These are phyloP conservation scores for Miscanthus lutarioriparius DNA, from an alignment of 176 grass and related monocot species.

Conservation along the genomic window DNA sequence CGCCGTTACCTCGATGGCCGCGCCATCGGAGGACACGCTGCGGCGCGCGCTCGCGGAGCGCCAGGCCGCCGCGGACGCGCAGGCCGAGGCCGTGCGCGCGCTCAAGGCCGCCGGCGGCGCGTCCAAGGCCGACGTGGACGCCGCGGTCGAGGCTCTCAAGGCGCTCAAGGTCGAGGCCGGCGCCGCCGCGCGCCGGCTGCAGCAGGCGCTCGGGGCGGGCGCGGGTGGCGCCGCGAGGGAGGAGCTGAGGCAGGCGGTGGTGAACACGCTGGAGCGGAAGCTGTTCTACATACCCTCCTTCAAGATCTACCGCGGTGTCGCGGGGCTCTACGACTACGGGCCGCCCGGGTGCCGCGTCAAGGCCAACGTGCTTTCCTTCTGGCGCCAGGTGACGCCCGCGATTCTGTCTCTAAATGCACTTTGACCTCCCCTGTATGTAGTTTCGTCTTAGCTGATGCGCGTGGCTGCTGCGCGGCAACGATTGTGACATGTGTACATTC, in stretches of 20 bases:
- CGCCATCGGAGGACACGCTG: conserved; percentile 57
- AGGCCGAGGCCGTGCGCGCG: conserved; percentile 54
- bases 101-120: conserved; percentile 45
- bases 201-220: conserved; percentile 37
- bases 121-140: conserved; percentile 45
- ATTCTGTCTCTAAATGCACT: background rate
- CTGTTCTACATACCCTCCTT: conserved; percentile 81
- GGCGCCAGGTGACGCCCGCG: conserved; percentile 59
- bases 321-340: conserved; percentile 79
- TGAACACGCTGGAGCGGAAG: conserved; percentile 77
- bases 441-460: background rate
- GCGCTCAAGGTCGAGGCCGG: conserved; percentile 61
- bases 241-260: conserved; percentile 69
- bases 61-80: conserved; percentile 54
- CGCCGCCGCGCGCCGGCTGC: conserved; percentile 51
- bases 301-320: conserved; percentile 92
- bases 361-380: conserved; percentile 75
- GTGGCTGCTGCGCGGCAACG: background rate
- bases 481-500: background rate
- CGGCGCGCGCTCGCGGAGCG: conserved; percentile 60
- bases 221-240: conserved; percentile 43
- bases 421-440: background rate
- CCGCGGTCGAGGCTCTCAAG: conserved; percentile 61
- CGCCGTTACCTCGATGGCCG: conserved; percentile 24
- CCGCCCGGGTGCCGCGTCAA: conserved; percentile 80